These are phyloP conservation scores for Mycena indigotica DNA, from an alignment of 768 basidiomycete genomes.

Conservation along the genomic window DNA sequence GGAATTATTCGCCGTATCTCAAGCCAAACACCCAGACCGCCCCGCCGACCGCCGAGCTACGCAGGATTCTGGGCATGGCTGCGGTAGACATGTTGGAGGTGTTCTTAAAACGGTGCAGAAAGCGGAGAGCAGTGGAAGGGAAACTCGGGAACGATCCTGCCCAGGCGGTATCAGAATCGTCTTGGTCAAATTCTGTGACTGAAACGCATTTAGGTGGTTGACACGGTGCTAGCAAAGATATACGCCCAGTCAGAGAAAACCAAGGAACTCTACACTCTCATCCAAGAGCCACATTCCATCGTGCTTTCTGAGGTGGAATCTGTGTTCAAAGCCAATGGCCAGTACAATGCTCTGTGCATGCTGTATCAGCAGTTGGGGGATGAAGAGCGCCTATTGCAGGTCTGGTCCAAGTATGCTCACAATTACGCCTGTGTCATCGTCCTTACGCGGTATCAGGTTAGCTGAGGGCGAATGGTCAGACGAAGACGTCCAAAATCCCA, in stretches of 20 bases:
- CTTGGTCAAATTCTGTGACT: neutral
- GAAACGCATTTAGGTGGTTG: conserved; percentile 59
- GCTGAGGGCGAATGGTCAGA: conserved; percentile 68
- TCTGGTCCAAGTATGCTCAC: conserved; percentile 63
- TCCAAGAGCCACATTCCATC: conserved; percentile 57
- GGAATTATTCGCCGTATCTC: conserved; percentile 89
- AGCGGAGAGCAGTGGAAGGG: conserved; percentile 38
- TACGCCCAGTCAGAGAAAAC: conserved; percentile 64
- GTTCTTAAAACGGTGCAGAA: conserved; percentile 66
- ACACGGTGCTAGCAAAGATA: conserved; percentile 78
- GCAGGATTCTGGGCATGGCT: conserved; percentile 59
- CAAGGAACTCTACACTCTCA: conserved; percentile 59
- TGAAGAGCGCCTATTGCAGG: conserved; percentile 62
- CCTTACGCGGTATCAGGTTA: too few species aligned
- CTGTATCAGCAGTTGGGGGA: conserved; percentile 61
- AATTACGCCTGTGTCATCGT: too few species aligned
- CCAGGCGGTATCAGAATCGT: conserved; percentile 12
- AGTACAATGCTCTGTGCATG: conserved; percentile 62
- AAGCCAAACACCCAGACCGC: conserved; percentile 67
- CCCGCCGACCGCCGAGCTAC: conserved; percentile 70
- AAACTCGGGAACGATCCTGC: conserved; percentile 23
- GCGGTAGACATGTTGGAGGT: conserved; percentile 76
- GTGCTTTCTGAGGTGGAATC: conserved; percentile 65
- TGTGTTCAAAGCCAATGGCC: conserved; percentile 49
- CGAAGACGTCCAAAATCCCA: conserved; percentile 62